Percentiles rank a stretch among this genome's conserved stretches.
phyloP scores from a whole-genome alignment of 1,284 basidiomycete genomes.

The Apiotrichum porosum region DNA sequence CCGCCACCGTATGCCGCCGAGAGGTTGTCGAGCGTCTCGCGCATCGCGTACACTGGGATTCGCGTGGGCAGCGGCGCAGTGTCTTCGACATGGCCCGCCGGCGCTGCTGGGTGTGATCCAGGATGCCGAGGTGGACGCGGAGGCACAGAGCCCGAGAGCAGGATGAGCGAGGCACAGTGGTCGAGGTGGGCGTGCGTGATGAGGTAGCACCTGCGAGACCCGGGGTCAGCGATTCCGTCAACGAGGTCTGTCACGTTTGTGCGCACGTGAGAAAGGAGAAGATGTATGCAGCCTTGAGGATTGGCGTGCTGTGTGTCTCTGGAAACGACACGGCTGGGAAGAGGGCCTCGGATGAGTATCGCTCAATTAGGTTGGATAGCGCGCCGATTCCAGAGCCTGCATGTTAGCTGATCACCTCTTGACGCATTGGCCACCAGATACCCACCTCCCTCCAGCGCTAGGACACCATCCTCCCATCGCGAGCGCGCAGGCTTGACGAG shows the following conservation, averaged over 20 bases:
- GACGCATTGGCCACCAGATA: background rate
- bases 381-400: constrained; percentile 47
- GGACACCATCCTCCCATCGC: constrained; percentile 44
- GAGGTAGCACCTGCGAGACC: constrained; percentile 48
- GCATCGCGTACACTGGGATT: constrained; percentile 39
- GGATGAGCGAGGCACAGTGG: constrained; percentile 42
- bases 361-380: constrained; percentile 26
- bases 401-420: no score
- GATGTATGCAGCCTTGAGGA: constrained; percentile 44
- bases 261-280: constrained; percentile 45
- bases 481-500: constrained; percentile 36
- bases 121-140: constrained; percentile 7
- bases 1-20: constrained; percentile 40
- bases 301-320: constrained; percentile 29
- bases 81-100: background rate
- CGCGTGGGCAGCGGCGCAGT: constrained; percentile 9
- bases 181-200: constrained; percentile 49
- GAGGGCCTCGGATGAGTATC: constrained; percentile 8
- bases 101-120: background rate
- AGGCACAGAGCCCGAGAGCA: constrained; percentile 44
- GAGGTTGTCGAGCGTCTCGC: constrained; percentile 35
- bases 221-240: no score
- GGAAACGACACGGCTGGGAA: constrained; percentile 41
- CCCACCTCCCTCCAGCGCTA: constrained; percentile 48
- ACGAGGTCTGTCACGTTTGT: background rate